A percentile compares a stretch with the other conserved stretches of the same genome.
Evolutionary conservation across 1,284 basidiomycete species (phyloP).

Genomic region (Cryptococcus neoformans): DNA sequence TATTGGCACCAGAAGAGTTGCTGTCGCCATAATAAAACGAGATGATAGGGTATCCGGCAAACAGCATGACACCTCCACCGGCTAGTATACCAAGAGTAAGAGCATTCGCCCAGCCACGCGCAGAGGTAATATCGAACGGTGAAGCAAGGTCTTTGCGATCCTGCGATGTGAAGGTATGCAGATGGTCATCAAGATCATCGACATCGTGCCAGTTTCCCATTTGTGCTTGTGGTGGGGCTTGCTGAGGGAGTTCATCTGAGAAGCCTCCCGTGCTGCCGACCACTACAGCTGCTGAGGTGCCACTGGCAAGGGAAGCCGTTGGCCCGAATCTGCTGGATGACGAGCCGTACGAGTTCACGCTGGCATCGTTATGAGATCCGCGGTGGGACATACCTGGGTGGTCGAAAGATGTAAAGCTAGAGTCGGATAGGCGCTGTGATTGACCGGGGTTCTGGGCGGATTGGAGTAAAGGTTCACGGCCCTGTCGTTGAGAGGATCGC

Average conservation of each 20-base stretch:
- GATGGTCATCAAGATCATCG: slow-evolving; percentile 54
- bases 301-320: slow-evolving; percentile 50
- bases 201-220: slow-evolving; percentile 26
- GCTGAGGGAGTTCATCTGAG: background rate
- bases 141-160: slow-evolving; percentile 28
- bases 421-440: slow-evolving; percentile 32
- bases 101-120: slow-evolving; percentile 55
- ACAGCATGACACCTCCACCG: slow-evolving; percentile 58
- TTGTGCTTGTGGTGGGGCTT: background rate
- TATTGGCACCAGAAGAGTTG: slow-evolving; percentile 21
- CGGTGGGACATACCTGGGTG: slow-evolving; percentile 16
- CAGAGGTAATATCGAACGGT: slow-evolving; percentile 50
- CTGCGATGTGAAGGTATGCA: slow-evolving; percentile 56
- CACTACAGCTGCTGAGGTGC: too few species aligned
- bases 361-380: background rate
- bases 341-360: too few species aligned
- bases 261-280: too few species aligned
- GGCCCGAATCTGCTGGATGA: too few species aligned
- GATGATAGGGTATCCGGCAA: slow-evolving; percentile 75
- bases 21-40: slow-evolving; percentile 53
- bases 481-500: slow-evolving; percentile 10
- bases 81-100: slow-evolving; percentile 52
- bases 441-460: slow-evolving; percentile 31
- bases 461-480: slow-evolving; percentile 36
- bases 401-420: slow-evolving; percentile 32